Evolutionary conservation across 495 filamentous ascomycete species (phyloP), one percentile per base, ranked within the genome.

Genomic region (Cercophora sp.): DNA sequence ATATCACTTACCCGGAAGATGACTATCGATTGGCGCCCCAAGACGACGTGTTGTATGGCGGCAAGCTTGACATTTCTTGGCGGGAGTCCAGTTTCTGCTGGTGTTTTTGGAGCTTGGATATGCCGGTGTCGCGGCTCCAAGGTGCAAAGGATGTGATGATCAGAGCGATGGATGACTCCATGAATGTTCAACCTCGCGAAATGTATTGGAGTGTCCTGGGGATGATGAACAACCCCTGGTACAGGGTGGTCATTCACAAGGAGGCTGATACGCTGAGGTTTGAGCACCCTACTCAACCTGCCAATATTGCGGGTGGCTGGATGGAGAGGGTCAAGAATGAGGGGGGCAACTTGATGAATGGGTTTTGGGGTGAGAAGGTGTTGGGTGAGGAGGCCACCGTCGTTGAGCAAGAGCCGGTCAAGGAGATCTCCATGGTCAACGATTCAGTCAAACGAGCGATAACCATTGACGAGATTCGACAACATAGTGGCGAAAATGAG

Each of bases 141-240:
- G 66, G 68, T 4, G 82, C 86, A 3, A 76, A 82, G 35, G 91
- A 92, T 54, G 80, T 96, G 13, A 72, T 95, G 41, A 85, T 96
- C 6, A 77, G 92, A 41, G 87, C 88, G 3, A 96, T 96, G 88
- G 92, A 97, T 61, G 92, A 97, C 41, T 81, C 85, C 25, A 83
- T 97, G 82, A 87, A 84, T 59, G 73, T 89, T 1, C 91, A 96
- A 62, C 91, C 92, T 5, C 76, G 87, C 52, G 92, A 97, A 59
- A 95, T 96, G 87, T 97, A 97, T 69, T 97, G 92, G 92, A 88
- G 81, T 51, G 91, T 96, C 15, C 71, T 96, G 35, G 92, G 92
- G 0, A 97, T 97, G 92, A 97, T 97, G 92, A 96, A 97, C 65
- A 96, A 96, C 61, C 86, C 91, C 5, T 97, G 92, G 92, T 97